Percentiles rank a stretch among this genome's conserved stretches.
Evolutionary conservation across 1,284 basidiomycete genomes (phyloP).

Genomic region (Melampsora americana): DNA sequence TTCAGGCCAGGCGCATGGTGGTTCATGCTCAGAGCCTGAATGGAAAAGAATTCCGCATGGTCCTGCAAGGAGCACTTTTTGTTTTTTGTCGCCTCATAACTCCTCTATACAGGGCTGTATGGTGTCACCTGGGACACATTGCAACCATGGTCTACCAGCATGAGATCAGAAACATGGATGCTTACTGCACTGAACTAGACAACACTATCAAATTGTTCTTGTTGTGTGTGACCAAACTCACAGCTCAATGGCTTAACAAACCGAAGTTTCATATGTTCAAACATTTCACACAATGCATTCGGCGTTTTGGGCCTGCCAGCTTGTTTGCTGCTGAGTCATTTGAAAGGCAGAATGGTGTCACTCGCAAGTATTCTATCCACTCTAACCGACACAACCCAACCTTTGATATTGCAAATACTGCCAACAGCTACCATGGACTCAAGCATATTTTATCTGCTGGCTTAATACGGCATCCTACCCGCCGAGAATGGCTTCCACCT

Average conservation of each 20-base stretch:
- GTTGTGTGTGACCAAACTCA: not conserved
- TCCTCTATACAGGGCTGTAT: not conserved
- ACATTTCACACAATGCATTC: constrained; percentile 8
- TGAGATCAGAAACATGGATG: not conserved
- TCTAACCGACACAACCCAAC: not conserved
- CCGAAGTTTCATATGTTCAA: constrained; percentile 15
- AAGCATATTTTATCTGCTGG: not conserved
- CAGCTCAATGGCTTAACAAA: constrained; percentile 10
- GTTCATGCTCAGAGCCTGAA: not conserved
- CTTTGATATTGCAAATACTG: not conserved
- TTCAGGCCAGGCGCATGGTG: not conserved
- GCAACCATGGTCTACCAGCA: not conserved
- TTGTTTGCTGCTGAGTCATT: constrained; percentile 16
- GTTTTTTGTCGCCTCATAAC: not conserved
- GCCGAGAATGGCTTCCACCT: no score
- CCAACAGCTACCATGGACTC: not conserved
- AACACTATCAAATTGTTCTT: constrained; percentile 1
- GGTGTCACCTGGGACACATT: not conserved
- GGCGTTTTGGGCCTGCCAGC: not conserved
- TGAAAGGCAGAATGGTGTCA: constrained; percentile 6
- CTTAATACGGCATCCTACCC: no score
- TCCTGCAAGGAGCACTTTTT: not conserved
- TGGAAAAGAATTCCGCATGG: not conserved
- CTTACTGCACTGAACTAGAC: not conserved
- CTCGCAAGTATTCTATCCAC: not conserved